Conservation (phyloP, 768 basidiomycete genomes). For the Kwoniella heveanensis region DNA sequence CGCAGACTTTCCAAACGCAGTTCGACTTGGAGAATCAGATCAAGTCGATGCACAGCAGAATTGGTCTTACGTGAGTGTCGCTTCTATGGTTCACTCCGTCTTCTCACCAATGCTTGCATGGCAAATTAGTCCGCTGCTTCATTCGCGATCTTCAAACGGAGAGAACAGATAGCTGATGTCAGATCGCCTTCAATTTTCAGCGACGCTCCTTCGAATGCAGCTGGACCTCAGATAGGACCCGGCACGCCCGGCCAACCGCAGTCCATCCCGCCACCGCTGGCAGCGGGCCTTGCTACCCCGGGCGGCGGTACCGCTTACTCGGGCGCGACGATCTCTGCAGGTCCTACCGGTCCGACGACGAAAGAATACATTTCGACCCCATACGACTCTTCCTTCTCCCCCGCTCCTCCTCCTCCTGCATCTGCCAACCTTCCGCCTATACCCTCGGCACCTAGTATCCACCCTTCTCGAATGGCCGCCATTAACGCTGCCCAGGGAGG, state of each 20-base stretch:
- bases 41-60: conserved; percentile 89
- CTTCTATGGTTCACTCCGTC: no score
- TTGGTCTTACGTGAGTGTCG: conserved; percentile 38
- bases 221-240: conserved; percentile 78
- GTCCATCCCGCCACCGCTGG: conserved; percentile 66
- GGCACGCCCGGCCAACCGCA: conserved; percentile 52
- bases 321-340: conserved; percentile 85
- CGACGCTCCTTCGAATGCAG: conserved; percentile 59
- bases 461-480: conserved; percentile 68
- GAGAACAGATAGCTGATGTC: background rate
- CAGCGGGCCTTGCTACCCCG: conserved; percentile 61
- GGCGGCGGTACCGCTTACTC: conserved; percentile 62
- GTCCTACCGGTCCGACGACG: conserved; percentile 75
- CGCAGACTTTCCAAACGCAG: conserved; percentile 88
- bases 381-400: conserved; percentile 31
- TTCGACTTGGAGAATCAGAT: conserved; percentile 98
- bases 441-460: conserved; percentile 63
- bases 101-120: no score
- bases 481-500: conserved; percentile 58
- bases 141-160: background rate
- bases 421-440: conserved; percentile 16
- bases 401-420: conserved; percentile 14
- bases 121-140: no score
- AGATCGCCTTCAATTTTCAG: background rate
- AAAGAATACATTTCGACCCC: conserved; percentile 32